These are phyloP conservation scores for Paecilomyces sp. DNA, from an alignment of 2,329 filamentous ascomycete genomes.

Conservation along the genomic window DNA sequence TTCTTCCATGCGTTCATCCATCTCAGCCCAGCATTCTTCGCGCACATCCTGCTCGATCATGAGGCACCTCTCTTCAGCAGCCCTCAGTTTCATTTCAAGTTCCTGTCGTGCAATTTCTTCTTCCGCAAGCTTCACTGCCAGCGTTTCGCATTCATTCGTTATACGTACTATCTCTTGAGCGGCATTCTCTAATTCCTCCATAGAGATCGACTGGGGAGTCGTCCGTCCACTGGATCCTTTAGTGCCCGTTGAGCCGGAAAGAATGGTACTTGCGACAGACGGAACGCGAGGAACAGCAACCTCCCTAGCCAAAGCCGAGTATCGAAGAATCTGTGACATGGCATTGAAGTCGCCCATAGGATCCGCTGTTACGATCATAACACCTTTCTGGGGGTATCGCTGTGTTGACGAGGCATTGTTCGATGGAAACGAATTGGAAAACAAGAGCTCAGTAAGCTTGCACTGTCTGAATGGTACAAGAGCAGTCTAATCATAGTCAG, in stretches of 20 bases:
- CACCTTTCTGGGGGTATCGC: slow-evolving; percentile 72
- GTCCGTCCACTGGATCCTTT: slow-evolving; percentile 32
- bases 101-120: slow-evolving; percentile 65
- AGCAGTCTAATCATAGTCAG: slow-evolving; percentile 48
- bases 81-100: slow-evolving; percentile 65
- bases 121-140: slow-evolving; percentile 61
- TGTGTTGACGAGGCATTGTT: slow-evolving; percentile 37
- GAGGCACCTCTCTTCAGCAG: slow-evolving; percentile 56
- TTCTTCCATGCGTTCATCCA: slow-evolving; percentile 67
- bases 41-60: slow-evolving; percentile 77
- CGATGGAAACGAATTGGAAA: slow-evolving; percentile 76
- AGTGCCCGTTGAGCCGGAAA: slow-evolving; percentile 26
- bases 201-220: slow-evolving; percentile 28
- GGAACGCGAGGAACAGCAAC: slow-evolving; percentile 86
- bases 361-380: slow-evolving; percentile 96
- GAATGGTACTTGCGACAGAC: slow-evolving; percentile 68
- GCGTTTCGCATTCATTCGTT: slow-evolving; percentile 66
- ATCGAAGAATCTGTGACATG: slow-evolving; percentile 90
- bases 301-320: slow-evolving; percentile 86
- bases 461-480: slow-evolving; percentile 75
- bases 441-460: slow-evolving; percentile 76
- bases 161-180: slow-evolving; percentile 76
- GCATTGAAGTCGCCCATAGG: slow-evolving; percentile 92
- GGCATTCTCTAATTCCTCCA: slow-evolving; percentile 73
- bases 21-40: slow-evolving; percentile 82